Percentiles rank a stretch among this genome's conserved stretches.
phyloP scores from a whole-genome alignment of 257 asterid species.

The Gentiana macrophylla region DNA sequence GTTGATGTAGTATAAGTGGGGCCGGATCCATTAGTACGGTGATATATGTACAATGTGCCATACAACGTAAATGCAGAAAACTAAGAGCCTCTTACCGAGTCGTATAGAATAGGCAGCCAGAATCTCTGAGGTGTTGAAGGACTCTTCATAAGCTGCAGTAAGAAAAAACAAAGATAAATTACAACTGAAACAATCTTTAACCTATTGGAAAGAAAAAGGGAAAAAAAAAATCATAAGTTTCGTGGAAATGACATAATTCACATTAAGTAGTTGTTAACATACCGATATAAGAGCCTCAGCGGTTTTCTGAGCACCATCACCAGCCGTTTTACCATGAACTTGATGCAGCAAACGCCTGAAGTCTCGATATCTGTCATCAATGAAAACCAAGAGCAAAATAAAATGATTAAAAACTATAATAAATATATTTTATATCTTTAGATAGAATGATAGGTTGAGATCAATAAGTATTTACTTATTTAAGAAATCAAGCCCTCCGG shows the following conservation, averaged over 20 bases:
- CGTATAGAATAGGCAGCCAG: constrained; percentile 82
- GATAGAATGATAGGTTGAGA: not conserved
- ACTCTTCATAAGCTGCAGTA: constrained; percentile 81
- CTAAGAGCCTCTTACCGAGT: constrained; percentile 45
- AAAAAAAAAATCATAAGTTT: too few relatives aligned
- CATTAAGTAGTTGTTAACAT: constrained; percentile 9
- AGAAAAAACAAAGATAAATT: not conserved
- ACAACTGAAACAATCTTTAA: not conserved
- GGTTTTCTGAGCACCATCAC: constrained; percentile 61
- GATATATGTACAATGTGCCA: too few relatives aligned
- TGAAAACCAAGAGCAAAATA: not conserved
- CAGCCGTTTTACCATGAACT: constrained; percentile 43
- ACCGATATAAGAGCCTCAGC: constrained; percentile 75
- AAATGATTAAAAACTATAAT: not conserved
- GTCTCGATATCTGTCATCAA: constrained; percentile 67
- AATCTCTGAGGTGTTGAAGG: constrained; percentile 86
- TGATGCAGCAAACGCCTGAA: constrained; percentile 76
- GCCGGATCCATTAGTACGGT: too few relatives aligned
- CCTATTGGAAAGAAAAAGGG: too few relatives aligned
- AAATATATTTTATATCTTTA: not conserved
- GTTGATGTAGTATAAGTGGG: too few relatives aligned
- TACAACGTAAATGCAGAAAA: constrained; percentile 1
- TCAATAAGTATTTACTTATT: constrained; percentile 41
- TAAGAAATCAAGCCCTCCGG: constrained; percentile 90
- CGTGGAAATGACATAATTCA: not conserved